Conservation (phyloP, 108 stramenopile genomes). For the Cyclotella choctawhatcheeana region DNA sequence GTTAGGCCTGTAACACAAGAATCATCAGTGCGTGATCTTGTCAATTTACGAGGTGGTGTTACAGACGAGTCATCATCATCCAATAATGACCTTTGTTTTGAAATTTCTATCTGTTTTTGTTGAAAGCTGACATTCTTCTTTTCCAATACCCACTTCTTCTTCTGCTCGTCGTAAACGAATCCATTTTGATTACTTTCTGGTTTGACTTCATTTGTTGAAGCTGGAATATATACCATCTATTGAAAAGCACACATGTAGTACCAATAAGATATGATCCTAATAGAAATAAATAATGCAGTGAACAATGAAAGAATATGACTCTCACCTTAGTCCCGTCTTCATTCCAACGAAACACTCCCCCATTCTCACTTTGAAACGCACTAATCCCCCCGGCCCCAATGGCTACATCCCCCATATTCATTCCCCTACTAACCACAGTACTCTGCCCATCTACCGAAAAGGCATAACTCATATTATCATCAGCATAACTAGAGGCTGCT, state of each 20-base stretch:
- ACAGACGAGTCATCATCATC: conserved; percentile 7
- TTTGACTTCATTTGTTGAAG: background rate
- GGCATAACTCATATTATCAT: conserved; percentile 42
- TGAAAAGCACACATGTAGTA: background rate
- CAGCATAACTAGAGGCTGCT: conserved; percentile 1
- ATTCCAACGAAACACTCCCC: conserved; percentile 46
- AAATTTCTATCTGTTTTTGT: too few species aligned
- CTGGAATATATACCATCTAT: conserved; percentile 46
- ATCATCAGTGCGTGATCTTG: conserved; percentile 26
- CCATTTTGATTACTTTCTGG: conserved; percentile 26
- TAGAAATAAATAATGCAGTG: background rate
- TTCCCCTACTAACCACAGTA: background rate
- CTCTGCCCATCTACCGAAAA: conserved; percentile 40
- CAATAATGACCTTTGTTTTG: too few species aligned
- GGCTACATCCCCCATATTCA: conserved; percentile 20
- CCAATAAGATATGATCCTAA: background rate
- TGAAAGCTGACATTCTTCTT: conserved; percentile 38
- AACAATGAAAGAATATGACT: background rate
- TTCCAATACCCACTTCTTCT: conserved; percentile 51
- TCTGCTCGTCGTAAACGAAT: conserved; percentile 39
- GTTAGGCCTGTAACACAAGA: conserved; percentile 30
- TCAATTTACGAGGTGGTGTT: conserved; percentile 2
- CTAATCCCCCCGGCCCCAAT: conserved; percentile 42
- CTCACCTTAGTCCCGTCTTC: conserved; percentile 46
- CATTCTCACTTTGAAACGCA: conserved; percentile 47